Evolutionary conservation across 768 basidiomycete species (phyloP), one percentile per base, ranked within the genome.

Genomic region (Pleurotus giganteus): DNA sequence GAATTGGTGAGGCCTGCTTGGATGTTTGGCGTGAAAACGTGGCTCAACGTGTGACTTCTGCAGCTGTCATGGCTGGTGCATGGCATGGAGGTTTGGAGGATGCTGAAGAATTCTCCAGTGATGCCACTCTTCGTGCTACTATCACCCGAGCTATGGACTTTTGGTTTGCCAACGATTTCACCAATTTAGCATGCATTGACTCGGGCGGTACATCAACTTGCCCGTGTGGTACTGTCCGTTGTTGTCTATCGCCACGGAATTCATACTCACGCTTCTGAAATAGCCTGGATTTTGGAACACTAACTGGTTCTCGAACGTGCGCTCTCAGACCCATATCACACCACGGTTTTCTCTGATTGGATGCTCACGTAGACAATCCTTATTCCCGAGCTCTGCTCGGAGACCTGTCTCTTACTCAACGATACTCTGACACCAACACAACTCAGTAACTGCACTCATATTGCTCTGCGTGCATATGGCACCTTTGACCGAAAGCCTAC

Each of bases 161-260:
- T 58, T 88, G 86, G 86, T 87, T 87, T 54, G 61, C 64, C 19
- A 78, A 80, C 54, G 85, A 87, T 57, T 82, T 83, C 61, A 75
- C 75, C 27, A 74, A 80, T 53, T 53, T 67, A 0, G 74, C 74
- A 19, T 88, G 86, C 61, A 63, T 86, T 26, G 79, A 80, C 60
- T 68, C 63, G 0, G 86, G 85, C 17, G 84, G 84, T 4, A 75
- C 73, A 4, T 29, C 66, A 4, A 58, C 68, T 1, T 87, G 85
- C 58, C 83, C 84, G 4, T 88, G 85, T 78, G 76, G 74, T 70
- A 62, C 41, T 61, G 49, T 51, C 7, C 9, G 27, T 47, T 32
- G 15, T 32, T 11, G 61, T 34, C 42, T 50, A n/a, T 26, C 21
- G 29, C 11, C 44, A 43, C 23, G 45, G 9, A 4, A 26, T 23